Conservation (phyloP, 73 alveolate species). For the Blepharisma stoltei region DNA sequence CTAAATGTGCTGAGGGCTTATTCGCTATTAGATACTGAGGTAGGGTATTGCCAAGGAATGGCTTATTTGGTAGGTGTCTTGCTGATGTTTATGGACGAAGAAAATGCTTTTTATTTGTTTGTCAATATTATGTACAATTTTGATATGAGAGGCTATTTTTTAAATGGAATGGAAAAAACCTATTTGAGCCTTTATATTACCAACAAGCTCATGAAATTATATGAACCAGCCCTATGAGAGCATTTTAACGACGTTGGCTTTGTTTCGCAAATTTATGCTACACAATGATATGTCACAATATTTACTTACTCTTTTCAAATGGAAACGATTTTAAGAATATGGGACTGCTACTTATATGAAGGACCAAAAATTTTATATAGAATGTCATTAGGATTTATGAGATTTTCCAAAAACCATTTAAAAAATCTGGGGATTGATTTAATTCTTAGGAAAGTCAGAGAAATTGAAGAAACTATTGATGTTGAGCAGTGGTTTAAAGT, state of each 20-base stretch:
- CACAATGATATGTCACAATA: slow-evolving; percentile 13
- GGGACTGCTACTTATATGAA: slow-evolving; percentile 19
- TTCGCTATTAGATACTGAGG: slow-evolving; percentile 62
- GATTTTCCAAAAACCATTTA: background rate
- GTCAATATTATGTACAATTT: slow-evolving; percentile 10
- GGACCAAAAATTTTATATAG: slow-evolving; percentile 25
- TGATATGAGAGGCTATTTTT: slow-evolving; percentile 8
- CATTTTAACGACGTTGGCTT: slow-evolving; percentile 30
- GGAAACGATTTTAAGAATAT: background rate
- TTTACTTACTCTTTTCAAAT: background rate
- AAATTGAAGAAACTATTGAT: background rate
- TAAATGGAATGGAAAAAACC: slow-evolving; percentile 12
- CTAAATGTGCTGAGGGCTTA: slow-evolving; percentile 67
- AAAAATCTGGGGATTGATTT: slow-evolving; percentile 4
- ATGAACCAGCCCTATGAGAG: background rate
- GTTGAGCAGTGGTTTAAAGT: background rate
- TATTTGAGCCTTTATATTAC: slow-evolving; percentile 8
- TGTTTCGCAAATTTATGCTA: slow-evolving; percentile 70
- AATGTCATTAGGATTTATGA: background rate
- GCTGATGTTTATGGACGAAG: slow-evolving; percentile 56
- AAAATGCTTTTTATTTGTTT: slow-evolving; percentile 40
- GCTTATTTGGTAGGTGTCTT: slow-evolving; percentile 58
- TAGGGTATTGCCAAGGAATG: slow-evolving; percentile 86
- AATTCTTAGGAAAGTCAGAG: background rate
- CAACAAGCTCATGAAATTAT: background rate